Percentiles rank a stretch among this genome's conserved stretches.
Conservation (phyloP, 495 filamentous ascomycete genomes). For the Podospora appendiculata region DNA sequence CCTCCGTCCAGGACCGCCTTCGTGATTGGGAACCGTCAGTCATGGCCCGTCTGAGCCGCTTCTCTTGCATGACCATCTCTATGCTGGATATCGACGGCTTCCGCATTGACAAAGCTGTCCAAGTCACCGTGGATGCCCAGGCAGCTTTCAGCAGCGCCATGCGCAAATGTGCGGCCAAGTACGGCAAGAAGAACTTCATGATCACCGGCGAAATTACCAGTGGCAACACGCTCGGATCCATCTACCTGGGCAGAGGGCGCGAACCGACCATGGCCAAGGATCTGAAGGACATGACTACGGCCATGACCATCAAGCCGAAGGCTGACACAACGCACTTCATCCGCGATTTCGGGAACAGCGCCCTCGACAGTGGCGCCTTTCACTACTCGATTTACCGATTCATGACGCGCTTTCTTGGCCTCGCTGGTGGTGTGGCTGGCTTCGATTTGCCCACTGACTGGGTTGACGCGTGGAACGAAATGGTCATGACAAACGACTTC, state of each 20-base stretch:
- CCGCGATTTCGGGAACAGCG: slow-evolving; percentile 47
- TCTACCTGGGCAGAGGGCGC: slow-evolving; percentile 61
- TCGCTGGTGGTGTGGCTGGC: slow-evolving; percentile 57
- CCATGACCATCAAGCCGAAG: slow-evolving; percentile 38
- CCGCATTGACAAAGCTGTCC: slow-evolving; percentile 62
- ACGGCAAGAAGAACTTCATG: slow-evolving; percentile 58
- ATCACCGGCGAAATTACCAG: slow-evolving; percentile 58
- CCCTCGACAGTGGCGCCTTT: slow-evolving; percentile 60
- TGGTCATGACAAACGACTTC: slow-evolving; percentile 60
- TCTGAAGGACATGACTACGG: slow-evolving; percentile 8
- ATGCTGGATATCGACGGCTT: slow-evolving; percentile 64
- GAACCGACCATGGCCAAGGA: slow-evolving; percentile 40
- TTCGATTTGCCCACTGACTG: slow-evolving; percentile 54
- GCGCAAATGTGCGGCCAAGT: slow-evolving; percentile 47
- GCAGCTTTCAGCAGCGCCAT: slow-evolving; percentile 46
- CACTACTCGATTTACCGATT: slow-evolving; percentile 64
- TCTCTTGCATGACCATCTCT: slow-evolving; percentile 58
- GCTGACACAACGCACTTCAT: slow-evolving; percentile 34
- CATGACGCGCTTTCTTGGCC: slow-evolving; percentile 57
- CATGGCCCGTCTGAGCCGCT: slow-evolving; percentile 48
- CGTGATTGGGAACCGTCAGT: slow-evolving; percentile 63
- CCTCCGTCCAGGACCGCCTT: slow-evolving; percentile 66
- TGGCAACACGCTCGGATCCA: slow-evolving; percentile 55
- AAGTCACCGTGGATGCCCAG: slow-evolving; percentile 57
- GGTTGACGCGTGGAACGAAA: slow-evolving; percentile 47